Base-by-base conservation (phyloP, 208 protist species). In the Leishmania major region DNA sequence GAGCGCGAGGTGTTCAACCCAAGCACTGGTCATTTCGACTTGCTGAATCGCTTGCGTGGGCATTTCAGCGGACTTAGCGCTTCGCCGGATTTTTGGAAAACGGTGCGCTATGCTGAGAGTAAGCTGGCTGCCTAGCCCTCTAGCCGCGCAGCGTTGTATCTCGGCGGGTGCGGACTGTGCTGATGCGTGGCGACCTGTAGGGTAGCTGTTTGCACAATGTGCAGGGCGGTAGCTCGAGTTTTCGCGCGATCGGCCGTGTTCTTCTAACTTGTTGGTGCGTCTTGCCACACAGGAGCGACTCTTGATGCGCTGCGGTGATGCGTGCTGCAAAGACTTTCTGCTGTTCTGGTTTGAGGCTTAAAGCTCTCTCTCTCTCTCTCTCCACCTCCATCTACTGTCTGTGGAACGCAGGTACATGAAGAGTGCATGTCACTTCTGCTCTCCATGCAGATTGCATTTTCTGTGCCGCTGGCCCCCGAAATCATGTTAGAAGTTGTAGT, bases 1-100 rank as follows among this genome's bases (percentile, higher is more conserved):
- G 90, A 93, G n/a, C 81, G 62, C 10, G 83, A 89, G 53, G 81
- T 82, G 43, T 95, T 93, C 82, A 96, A 95, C 78, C 89, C 87
- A 17, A 89, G 84, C 45, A 91, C 93, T 28, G 89, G 87, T 0
- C 91, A 96, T 76, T 90, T 87, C 70, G 93, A 95, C 49, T 69
- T 96, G 40, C 77, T 96, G 10, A 93, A 95, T 66, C 90, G 93
- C 8, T 74, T 95, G 25, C 87, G 89, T 11, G 87, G 84, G 1
- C 88, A 95, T 78, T 95, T 91, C 77, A 77, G 31, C 15, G 74
- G 67, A 10, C 73, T 94, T 25, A 82, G 85, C 1, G 84, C 87
- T 3, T 84, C 82, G 45, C 53, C 57, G 55, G 76, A 84, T 22
- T 86, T 86, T 35, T 81, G 79, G 82, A 89, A 73, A 49, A 60